phyloP scores from a whole-genome alignment of 2,329 filamentous ascomycete species.

The Colletotrichum spinosum region DNA sequence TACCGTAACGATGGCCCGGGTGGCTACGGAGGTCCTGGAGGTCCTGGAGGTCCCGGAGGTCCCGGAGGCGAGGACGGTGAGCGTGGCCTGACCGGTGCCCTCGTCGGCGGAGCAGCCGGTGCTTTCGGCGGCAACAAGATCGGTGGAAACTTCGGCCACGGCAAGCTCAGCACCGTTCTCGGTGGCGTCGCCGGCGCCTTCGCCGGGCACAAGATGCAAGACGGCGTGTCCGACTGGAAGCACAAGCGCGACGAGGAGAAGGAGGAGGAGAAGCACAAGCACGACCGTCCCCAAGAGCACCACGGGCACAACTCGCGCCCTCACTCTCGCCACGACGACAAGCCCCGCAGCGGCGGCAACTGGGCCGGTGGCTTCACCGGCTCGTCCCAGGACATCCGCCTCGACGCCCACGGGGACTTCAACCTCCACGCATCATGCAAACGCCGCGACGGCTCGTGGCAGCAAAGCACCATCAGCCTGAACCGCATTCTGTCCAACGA shows the following conservation, averaged over 20 bases:
- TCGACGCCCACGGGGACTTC: constrained; percentile 49
- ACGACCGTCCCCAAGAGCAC: constrained; percentile 35
- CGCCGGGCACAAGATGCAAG: constrained; percentile 55
- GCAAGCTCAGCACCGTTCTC: constrained; percentile 50
- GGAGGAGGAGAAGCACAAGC: constrained; percentile 44
- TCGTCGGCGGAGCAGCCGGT: constrained; percentile 54
- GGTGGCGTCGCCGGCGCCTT: constrained; percentile 55
- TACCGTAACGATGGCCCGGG: constrained; percentile 31
- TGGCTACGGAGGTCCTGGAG: constrained; percentile 38
- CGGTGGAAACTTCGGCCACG: constrained; percentile 52
- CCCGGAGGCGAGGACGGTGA: constrained; percentile 49
- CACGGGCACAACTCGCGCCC: constrained; percentile 30
- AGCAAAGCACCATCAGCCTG: constrained; percentile 49
- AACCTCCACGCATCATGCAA: constrained; percentile 49
- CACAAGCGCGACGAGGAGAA: constrained; percentile 54
- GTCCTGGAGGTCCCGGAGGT: no score
- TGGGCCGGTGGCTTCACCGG: constrained; percentile 44
- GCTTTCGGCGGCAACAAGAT: constrained; percentile 55
- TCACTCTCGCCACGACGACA: constrained; percentile 37
- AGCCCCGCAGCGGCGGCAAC: constrained; percentile 42
- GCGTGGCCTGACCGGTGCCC: constrained; percentile 53
- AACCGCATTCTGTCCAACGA: constrained; percentile 51
- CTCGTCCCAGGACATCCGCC: constrained; percentile 48
- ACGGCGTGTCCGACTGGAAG: constrained; percentile 53
- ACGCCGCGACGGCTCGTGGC: constrained; percentile 47